phyloP scores from a whole-genome alignment of 2,329 filamentous ascomycete genomes.

The Aspergillus vadensis region DNA sequence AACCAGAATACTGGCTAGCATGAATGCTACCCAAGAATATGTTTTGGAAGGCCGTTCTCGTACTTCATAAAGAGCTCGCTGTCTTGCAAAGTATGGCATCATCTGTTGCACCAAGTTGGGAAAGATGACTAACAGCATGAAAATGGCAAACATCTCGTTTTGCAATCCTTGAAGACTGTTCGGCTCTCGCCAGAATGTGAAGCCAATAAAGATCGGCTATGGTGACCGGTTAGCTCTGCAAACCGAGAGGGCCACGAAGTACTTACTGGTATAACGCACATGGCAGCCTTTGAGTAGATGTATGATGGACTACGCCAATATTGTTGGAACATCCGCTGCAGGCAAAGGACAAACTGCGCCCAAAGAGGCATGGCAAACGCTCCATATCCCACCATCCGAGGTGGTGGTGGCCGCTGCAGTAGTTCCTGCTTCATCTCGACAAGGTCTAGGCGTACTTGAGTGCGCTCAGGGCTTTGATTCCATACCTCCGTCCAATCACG shows the following conservation, averaged over 20 bases:
- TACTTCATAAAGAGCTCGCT: constrained; percentile 58
- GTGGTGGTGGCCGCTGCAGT: constrained; percentile 29
- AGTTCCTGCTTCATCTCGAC: constrained; percentile 41
- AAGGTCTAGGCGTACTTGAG: constrained; percentile 53
- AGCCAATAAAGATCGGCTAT: constrained; percentile 74
- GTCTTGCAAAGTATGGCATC: constrained; percentile 58
- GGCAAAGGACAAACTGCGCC: constrained; percentile 67
- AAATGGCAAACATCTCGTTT: constrained; percentile 86
- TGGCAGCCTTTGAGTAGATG: constrained; percentile 76
- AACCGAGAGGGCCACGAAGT: constrained; percentile 42
- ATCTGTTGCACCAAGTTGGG: constrained; percentile 55
- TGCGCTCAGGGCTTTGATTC: constrained; percentile 57
- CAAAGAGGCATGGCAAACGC: constrained; percentile 78
- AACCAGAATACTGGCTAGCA: constrained; percentile 67
- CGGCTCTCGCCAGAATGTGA: constrained; percentile 73
- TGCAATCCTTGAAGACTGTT: constrained; percentile 78
- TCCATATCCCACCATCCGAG: constrained; percentile 60
- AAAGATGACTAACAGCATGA: constrained; percentile 79
- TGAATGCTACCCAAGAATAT: constrained; percentile 71
- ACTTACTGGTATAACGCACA: constrained; percentile 68
- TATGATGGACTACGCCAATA: constrained; percentile 88
- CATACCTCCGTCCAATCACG: constrained; percentile 65
- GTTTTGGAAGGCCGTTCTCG: constrained; percentile 64
- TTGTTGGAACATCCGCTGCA: constrained; percentile 77
- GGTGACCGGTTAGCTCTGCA: constrained; percentile 21